A percentile compares a stretch with the other conserved stretches of the same genome.
phyloP scores from a whole-genome alignment of 2,329 filamentous ascomycete species.

The Penicillium decumbens region DNA sequence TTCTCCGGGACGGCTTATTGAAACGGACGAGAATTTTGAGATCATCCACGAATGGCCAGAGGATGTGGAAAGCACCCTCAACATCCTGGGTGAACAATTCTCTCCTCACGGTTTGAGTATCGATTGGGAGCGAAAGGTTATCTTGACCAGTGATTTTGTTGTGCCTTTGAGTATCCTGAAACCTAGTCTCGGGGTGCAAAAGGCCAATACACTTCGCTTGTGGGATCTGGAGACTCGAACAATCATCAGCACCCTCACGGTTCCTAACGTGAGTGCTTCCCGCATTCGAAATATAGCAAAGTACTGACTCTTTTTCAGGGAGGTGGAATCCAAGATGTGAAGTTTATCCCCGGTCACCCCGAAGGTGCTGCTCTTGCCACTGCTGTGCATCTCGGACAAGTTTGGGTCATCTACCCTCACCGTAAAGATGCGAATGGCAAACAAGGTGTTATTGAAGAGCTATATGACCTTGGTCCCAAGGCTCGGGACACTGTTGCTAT shows the following conservation, averaged over 20 bases:
- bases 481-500: slow-evolving; percentile 56
- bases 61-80: slow-evolving; percentile 51
- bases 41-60: slow-evolving; percentile 61
- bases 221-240: slow-evolving; percentile 53
- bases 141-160: slow-evolving; percentile 60
- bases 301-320: slow-evolving; percentile 31
- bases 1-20: slow-evolving; percentile 56
- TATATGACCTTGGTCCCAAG: slow-evolving; percentile 55
- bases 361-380: slow-evolving; percentile 58
- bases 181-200: slow-evolving; percentile 52
- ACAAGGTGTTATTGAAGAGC: slow-evolving; percentile 55
- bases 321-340: slow-evolving; percentile 60
- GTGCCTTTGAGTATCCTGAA: slow-evolving; percentile 59
- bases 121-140: slow-evolving; percentile 55
- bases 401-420: slow-evolving; percentile 63
- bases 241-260: slow-evolving; percentile 58
- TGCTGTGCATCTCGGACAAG: slow-evolving; percentile 56
- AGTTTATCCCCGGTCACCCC: slow-evolving; percentile 59
- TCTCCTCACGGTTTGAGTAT: slow-evolving; percentile 57
- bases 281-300: too few species aligned
- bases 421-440: slow-evolving; percentile 53
- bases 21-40: slow-evolving; percentile 56
- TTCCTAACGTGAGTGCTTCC: slow-evolving; percentile 47
- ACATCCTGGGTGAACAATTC: slow-evolving; percentile 58
- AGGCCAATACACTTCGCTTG: slow-evolving; percentile 56